phyloP scores from a whole-genome alignment of 2,329 filamentous ascomycete species.

The Fonsecaea nubica region DNA sequence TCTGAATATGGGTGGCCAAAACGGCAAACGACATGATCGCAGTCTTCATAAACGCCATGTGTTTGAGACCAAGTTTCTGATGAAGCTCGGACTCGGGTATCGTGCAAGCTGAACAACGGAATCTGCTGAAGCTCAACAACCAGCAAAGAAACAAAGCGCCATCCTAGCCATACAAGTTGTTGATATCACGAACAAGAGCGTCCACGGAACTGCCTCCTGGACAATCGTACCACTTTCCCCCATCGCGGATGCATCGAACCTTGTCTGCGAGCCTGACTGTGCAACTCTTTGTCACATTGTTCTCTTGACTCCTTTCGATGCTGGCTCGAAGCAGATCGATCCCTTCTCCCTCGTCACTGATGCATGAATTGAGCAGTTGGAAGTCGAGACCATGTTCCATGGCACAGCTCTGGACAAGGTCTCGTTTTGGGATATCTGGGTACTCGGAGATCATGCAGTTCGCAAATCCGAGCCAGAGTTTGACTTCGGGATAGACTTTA shows the following conservation, averaged over 20 bases:
- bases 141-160: constrained; percentile 38
- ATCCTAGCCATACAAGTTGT: constrained; percentile 65
- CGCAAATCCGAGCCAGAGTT: constrained; percentile 88
- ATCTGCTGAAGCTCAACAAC: background rate
- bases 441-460: constrained; percentile 87
- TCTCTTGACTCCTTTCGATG: constrained; percentile 61
- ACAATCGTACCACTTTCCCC: constrained; percentile 60
- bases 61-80: background rate
- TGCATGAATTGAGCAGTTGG: constrained; percentile 78
- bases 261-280: constrained; percentile 79
- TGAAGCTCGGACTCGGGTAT: constrained; percentile 26
- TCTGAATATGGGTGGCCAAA: constrained; percentile 26
- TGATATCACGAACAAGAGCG: constrained; percentile 77
- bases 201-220: constrained; percentile 48
- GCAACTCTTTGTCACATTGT: constrained; percentile 74
- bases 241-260: constrained; percentile 80
- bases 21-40: background rate
- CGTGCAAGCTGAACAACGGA: constrained; percentile 21
- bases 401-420: constrained; percentile 84
- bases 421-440: constrained; percentile 74
- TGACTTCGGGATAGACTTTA: constrained; percentile 64
- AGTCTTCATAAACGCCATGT: background rate
- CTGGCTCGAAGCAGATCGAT: constrained; percentile 53
- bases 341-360: constrained; percentile 64
- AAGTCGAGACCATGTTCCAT: constrained; percentile 90